Base-by-base conservation (phyloP, 352 stramenopile genomes). In the Salisapilia sapeloensis region DNA sequence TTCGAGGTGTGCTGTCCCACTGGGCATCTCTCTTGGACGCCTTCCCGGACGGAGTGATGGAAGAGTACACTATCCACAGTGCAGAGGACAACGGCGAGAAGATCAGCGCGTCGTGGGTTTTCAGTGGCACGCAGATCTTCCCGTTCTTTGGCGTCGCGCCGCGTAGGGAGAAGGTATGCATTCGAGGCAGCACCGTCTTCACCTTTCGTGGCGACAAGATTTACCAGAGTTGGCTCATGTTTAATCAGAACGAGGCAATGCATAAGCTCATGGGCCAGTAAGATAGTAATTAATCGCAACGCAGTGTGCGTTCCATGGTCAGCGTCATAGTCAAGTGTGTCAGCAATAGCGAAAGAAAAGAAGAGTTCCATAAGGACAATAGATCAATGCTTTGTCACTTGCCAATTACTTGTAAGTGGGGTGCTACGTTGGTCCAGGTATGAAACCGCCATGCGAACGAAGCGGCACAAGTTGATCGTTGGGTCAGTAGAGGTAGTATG, bases 1-100 rank as follows among this genome's bases (percentile, higher is more conserved):
- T 81, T 4, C 43, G 78, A 33, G 62, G 62, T 21, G 48, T 84
- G n/a, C 64, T 84, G 69, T 53, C 55, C 14, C 64, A 84, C 49
- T 84, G 69, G 69, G 66, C 53, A 18, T 22, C 60, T 35, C 38
- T 84, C 24, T 37, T 84, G 20, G 69, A 84, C 37, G 62, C 59
- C 6, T 84, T 84, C 35, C 69, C 69, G 4, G 69, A 84, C 37
- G 69, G 69, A 22, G 79, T 84, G 38, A 84, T 84, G 69, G 69
- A 84, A 33, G 69, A 84, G 37, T 84, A 84, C 43, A 46, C 72
- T 33, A 79, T 84, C 38, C 49, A 76, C 35, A 55, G 60, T 12
- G 69, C 78, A 7, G 62, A 64, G 50, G 32, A 49, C 17, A 50
- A 50, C 29, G 57, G 48, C n/a, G 57, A 81, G 24, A 69, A 63